Base-by-base conservation (phyloP, 495 filamentous ascomycete genomes). In the Cairneyella variabilis region DNA sequence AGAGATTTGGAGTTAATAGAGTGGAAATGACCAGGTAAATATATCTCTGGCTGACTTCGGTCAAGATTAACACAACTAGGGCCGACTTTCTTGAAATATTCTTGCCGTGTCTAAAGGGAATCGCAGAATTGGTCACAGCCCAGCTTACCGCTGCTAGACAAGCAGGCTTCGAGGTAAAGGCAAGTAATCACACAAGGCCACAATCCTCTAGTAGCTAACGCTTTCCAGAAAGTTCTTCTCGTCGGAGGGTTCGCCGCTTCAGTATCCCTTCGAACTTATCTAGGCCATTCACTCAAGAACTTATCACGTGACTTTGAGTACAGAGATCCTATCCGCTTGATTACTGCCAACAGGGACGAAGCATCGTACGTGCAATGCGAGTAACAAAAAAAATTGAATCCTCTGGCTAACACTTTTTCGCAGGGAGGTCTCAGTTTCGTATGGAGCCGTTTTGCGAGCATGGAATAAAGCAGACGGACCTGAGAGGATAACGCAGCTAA, bases 181-280 rank as follows among this genome's bases (percentile, higher is more conserved):
- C 42, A 42, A 27, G 37, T 26, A 16, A 17, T 30, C 18, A 1
- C 6, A n/a, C 23, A 27, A 3, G 1, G 8, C 8, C 17, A 17
- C 11, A 30, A 9, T 21, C 4, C 6, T 27, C 6, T 27, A 9
- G 5, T 18, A 30, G n/a, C 16, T 30, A 25, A 51, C 10, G 5
- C 10, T 30, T 7, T 11, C 21, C 30, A 69, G 64, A 61, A 66
- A 63, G 62, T 69, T 22, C 25, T 69, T 48, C 58, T 69, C n/a
- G 61, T 66, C 20, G 64, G 66, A 25, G 66, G 66, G 26, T 69
- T 69, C 42, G 59, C 48, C 16, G 47, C 45, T 17, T 67, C 66
- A 16, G 41, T 34, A 39, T 61, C 62, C n/a, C 54, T 69, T 14
- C 57, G 53, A 45, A 51, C 40, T 34, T 56, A 54, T 32, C 45